Evolutionary conservation across 2,329 filamentous ascomycete genomes (phyloP), one percentile per base, ranked within the genome.

Genomic region (Aspergillus ruber): DNA sequence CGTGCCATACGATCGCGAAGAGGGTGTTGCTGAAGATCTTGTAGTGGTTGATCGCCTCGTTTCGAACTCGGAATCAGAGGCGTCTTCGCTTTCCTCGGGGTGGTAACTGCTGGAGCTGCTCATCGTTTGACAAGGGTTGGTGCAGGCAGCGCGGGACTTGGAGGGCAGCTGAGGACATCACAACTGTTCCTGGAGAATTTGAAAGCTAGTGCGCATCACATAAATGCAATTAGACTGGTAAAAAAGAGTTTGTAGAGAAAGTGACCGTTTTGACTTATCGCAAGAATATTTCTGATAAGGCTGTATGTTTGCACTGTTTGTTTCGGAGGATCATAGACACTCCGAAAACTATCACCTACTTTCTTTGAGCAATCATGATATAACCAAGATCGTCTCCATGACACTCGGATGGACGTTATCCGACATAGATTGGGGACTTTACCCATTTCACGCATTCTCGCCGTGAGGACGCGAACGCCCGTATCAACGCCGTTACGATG

Each of bases 261-360:
- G 33, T 35, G 25, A 29, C 25, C 25, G 25, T 3, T 4, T 25
- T 15, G 13, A 15, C 33, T 27, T 15, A 44, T 45, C 36, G 39
- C 36, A 18, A 17, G 46, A 46, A 50, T 44, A 54, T 51, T 47
- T 45, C 46, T 40, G 60, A 61, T 56, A 56, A 60, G 55, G 45
- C 42, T 27, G 17, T 10, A 42, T 61, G 65, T 70, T 71, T 71
- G 68, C 59, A 58, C 38, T 62, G 65, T 70, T 71, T 71, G 66
- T 27, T 25, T 2, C 4, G 6, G 33, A 35, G 33, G 2, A 35
- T 35, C 33, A 35, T 10, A 42, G 20, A 27, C 12, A 12, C 21
- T 10, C 18, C 20, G 18, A 21, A 13, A 25, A 42, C 21, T 4
- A 29, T 40, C 27, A 25, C 35, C 15, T 29, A 39, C 43, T 17